Percentiles rank a stretch among this genome's conserved stretches.
phyloP scores from a whole-genome alignment of 1,284 basidiomycete species.

The Melampsora abietis-canadensis region DNA sequence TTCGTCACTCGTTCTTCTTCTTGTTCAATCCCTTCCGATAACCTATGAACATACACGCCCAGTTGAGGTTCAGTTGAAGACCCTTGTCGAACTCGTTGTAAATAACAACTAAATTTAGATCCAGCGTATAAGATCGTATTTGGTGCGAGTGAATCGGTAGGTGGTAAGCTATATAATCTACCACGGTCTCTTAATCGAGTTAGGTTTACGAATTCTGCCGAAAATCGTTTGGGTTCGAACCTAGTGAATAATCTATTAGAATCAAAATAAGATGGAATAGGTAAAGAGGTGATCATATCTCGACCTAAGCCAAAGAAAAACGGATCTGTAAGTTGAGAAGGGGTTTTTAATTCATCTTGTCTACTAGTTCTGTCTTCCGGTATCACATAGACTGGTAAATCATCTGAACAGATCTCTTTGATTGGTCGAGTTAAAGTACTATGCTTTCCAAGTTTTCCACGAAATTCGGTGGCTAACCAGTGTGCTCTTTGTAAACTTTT shows the following conservation, averaged over 20 bases:
- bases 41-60: slow-evolving; percentile 1
- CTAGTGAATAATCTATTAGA: not conserved
- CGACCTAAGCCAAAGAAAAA: not conserved
- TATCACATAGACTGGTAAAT: not conserved
- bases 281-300: not conserved
- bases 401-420: not conserved
- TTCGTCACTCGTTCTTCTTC: no score
- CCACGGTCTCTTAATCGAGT: not conserved
- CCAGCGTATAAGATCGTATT: not conserved
- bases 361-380: not conserved
- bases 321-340: not conserved
- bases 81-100: not conserved
- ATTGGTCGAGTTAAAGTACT: not conserved
- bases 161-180: slow-evolving; percentile 1
- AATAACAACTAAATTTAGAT: slow-evolving; percentile 4
- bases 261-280: not conserved
- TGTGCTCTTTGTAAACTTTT: slow-evolving; percentile 6
- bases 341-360: not conserved
- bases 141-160: not conserved
- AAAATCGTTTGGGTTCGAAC: not conserved
- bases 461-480: slow-evolving; percentile 2
- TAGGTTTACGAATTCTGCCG: not conserved
- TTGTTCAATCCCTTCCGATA: not conserved
- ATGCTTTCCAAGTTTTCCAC: not conserved
- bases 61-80: not conserved